Evolutionary conservation across 352 stramenopile genomes (phyloP).

Genomic region (Globisporangium cystogenes): DNA sequence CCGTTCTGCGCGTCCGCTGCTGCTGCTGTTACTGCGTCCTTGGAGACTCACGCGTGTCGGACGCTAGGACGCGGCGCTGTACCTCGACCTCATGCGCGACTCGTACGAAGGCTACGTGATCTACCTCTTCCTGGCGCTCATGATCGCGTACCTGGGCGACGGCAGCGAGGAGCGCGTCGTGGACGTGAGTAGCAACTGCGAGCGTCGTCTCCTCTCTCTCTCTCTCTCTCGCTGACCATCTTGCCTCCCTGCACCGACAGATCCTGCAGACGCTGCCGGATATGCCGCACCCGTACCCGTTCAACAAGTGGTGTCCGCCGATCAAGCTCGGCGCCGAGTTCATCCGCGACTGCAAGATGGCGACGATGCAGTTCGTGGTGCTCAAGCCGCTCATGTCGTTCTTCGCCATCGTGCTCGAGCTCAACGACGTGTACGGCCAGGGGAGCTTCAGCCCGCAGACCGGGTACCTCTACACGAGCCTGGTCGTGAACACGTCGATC

Average conservation of each 20-base stretch:
- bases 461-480: slow-evolving; percentile 90
- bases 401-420: slow-evolving; percentile 76
- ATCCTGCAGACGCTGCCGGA: slow-evolving; percentile 51
- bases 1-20: background rate
- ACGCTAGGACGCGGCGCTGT: slow-evolving; percentile 72
- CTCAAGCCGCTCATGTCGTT: slow-evolving; percentile 92
- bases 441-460: slow-evolving; percentile 81
- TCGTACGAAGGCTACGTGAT: slow-evolving; percentile 99
- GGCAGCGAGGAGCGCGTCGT: slow-evolving; percentile 88
- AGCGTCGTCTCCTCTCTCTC: background rate
- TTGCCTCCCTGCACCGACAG: too few relatives aligned
- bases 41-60: too few relatives aligned
- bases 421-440: slow-evolving; percentile 79
- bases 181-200: slow-evolving; percentile 20
- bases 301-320: slow-evolving; percentile 52
- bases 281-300: slow-evolving; percentile 71
- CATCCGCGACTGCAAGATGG: slow-evolving; percentile 92
- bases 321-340: slow-evolving; percentile 86
- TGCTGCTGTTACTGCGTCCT: background rate
- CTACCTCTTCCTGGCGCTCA: slow-evolving; percentile 96
- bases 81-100: slow-evolving; percentile 93
- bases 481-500: slow-evolving; percentile 95
- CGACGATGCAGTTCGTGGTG: slow-evolving; percentile 95
- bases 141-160: slow-evolving; percentile 93
- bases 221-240: too few relatives aligned